phyloP scores from a whole-genome alignment of 306 rosid genomes.

The Citrullus amarus region DNA sequence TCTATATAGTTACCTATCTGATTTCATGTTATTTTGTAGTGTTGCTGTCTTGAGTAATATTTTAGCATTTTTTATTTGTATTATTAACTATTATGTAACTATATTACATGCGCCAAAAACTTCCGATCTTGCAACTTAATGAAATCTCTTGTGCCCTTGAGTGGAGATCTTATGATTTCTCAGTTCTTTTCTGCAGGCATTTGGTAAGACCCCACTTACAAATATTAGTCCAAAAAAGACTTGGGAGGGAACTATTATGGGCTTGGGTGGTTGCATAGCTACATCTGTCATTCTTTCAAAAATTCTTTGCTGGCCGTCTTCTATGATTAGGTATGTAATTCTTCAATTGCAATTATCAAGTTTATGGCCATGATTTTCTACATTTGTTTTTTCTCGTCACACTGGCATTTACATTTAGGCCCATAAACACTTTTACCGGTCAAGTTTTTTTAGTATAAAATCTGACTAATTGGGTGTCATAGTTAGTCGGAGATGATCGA shows the following conservation, averaged over 20 bases:
- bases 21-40: neutral
- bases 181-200: slow-evolving; percentile 47
- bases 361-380: neutral
- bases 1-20: neutral
- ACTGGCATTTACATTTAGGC: neutral
- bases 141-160: neutral
- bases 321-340: slow-evolving; percentile 49
- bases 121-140: neutral
- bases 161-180: slow-evolving; percentile 4
- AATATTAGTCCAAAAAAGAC: slow-evolving; percentile 92
- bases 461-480: too few relatives aligned
- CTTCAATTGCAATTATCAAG: neutral
- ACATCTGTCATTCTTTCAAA: slow-evolving; percentile 59
- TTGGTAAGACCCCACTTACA: slow-evolving; percentile 86
- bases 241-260: slow-evolving; percentile 93
- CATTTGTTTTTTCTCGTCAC: neutral
- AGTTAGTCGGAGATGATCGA: too few relatives aligned
- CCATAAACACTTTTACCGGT: too few relatives aligned
- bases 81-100: neutral
- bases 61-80: neutral
- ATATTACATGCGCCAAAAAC: neutral
- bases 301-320: slow-evolving; percentile 71
- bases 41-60: neutral
- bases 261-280: slow-evolving; percentile 81
- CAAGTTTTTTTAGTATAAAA: too few relatives aligned